Percentiles rank a stretch among this genome's conserved stretches.
Conservation (phyloP, 2,329 filamentous ascomycete genomes). For the Ophiocordyceps australis region DNA sequence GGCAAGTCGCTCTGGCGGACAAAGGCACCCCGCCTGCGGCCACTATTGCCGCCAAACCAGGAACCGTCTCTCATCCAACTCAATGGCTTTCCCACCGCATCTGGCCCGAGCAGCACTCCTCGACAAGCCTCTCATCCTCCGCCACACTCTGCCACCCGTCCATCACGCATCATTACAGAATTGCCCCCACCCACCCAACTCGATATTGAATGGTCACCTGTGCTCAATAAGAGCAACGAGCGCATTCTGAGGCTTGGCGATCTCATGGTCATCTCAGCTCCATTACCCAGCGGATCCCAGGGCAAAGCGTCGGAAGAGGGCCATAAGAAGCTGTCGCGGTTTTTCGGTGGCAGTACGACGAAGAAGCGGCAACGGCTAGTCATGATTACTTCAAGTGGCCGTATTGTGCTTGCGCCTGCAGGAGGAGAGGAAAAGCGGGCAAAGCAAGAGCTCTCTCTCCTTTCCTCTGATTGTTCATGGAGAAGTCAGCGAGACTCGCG, state of each 20-base stretch:
- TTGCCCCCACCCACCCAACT: slow-evolving; percentile 90
- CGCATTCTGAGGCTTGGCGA: slow-evolving; percentile 90
- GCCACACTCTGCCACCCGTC: slow-evolving; percentile 38
- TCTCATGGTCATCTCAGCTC: slow-evolving; percentile 63
- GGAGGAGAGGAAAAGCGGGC: slow-evolving; percentile 92
- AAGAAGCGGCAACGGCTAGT: slow-evolving; percentile 90
- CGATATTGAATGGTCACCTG: slow-evolving; percentile 96
- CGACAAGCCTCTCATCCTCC: too few species aligned
- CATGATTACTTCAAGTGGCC: slow-evolving; percentile 82
- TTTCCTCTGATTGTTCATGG: slow-evolving; percentile 60
- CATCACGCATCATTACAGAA: slow-evolving; percentile 78
- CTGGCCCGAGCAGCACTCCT: slow-evolving; percentile 9
- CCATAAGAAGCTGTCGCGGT: slow-evolving; percentile 80
- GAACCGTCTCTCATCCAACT: slow-evolving; percentile 61
- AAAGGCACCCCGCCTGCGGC: slow-evolving; percentile 72
- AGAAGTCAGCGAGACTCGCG: slow-evolving; percentile 71
- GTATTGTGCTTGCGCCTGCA: slow-evolving; percentile 76
- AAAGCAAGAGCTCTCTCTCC: slow-evolving; percentile 79
- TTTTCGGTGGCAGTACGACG: slow-evolving; percentile 78
- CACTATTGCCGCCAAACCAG: slow-evolving; percentile 60
- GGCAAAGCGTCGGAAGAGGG: slow-evolving; percentile 53
- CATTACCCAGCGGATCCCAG: slow-evolving; percentile 56
- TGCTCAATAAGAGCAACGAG: slow-evolving; percentile 79
- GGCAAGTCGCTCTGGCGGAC: slow-evolving; percentile 75
- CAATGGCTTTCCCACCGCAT: slow-evolving; percentile 29